Conservation (phyloP, 352 stramenopile genomes). For the Pythium plurisporium region DNA sequence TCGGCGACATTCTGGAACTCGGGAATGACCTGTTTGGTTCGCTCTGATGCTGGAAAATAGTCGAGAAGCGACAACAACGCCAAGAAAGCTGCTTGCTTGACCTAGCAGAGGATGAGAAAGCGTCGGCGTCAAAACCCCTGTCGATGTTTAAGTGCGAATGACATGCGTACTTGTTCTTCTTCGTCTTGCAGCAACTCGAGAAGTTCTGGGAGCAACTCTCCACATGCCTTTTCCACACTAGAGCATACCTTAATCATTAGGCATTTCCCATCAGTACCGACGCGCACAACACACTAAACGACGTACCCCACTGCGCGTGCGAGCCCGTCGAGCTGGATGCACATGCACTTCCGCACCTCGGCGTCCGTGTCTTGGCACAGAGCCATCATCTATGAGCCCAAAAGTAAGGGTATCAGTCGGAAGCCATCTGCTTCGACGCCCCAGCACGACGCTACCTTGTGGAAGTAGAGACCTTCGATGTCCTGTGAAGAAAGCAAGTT, state of each 20-base stretch:
- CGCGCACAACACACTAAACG: background rate
- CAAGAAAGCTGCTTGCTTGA: slow-evolving; percentile 74
- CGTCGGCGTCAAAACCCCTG: too few species aligned
- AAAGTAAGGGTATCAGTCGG: background rate
- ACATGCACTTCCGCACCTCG: slow-evolving; percentile 81
- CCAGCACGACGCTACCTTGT: slow-evolving; percentile 42
- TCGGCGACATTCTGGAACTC: slow-evolving; percentile 58
- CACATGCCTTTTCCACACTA: slow-evolving; percentile 60
- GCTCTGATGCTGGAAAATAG: slow-evolving; percentile 55
- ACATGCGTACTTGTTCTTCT: slow-evolving; percentile 52
- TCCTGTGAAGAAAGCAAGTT: slow-evolving; percentile 61
- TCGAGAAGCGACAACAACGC: slow-evolving; percentile 69
- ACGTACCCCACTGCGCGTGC: slow-evolving; percentile 62
- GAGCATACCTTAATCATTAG: too few species aligned
- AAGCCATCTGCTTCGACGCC: background rate
- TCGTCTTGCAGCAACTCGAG: slow-evolving; percentile 78
- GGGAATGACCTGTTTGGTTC: slow-evolving; percentile 60
- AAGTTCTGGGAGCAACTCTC: slow-evolving; percentile 64
- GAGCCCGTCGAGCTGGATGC: slow-evolving; percentile 71
- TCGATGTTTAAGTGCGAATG: background rate
- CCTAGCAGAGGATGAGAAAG: slow-evolving; percentile 21
- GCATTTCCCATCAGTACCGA: background rate
- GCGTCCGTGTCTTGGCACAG: slow-evolving; percentile 82
- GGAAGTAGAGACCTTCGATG: slow-evolving; percentile 77
- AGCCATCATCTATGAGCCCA: slow-evolving; percentile 61